Base-by-base conservation (phyloP, 306 rosid species). In the Abrus pulchellus region DNA sequence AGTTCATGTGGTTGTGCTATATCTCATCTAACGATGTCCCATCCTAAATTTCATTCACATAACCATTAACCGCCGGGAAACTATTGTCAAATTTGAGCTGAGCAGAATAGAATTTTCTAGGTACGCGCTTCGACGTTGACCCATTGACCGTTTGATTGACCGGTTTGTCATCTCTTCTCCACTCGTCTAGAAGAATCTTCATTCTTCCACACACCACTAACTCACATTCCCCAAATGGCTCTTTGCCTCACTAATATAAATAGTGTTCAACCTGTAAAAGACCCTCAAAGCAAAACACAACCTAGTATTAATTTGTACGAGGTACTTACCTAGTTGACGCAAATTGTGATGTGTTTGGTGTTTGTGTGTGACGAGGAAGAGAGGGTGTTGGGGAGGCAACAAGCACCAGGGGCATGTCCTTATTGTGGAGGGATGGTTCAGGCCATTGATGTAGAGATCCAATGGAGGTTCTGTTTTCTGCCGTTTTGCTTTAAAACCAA, bases 341-440 rank as follows among this genome's bases (percentile, higher is more conserved):
- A 52, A 20, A 77, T 7, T 13, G 50, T 33, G 85, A 90, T 90
- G 98, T 94, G 97, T 88, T 77, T 90, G 66, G 91, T 94, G 71
- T 94, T 92, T 68, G 89, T 92, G 47, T 90, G 97, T 41, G 95
- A 89, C 67, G 77, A 89, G 62, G 87, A 92, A 1, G 90, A 94
- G 79, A 83, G 74, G 79, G 95, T 88, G 43, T 3, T 92, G 27
- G 82, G 88, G 3, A 86, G 90, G 82, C 94, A 94, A 43, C 13
- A 84, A 66, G 98, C 97, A 33, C 83, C 90, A 0, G 97, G 97
- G 77, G 84, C 85, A 4, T 92, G 98, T 47, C 92, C 98, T 3
- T 84, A 68, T 84, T 92, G 98, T 38, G 94, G 97, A 79, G 97
- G 97, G n/a, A 71, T 78, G 87, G 77, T 94, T n/a, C 94, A 92